Evolutionary conservation across 352 stramenopile genomes (phyloP), one percentile per base, ranked within the genome.

Genomic region (Phytopythium aichiense): DNA sequence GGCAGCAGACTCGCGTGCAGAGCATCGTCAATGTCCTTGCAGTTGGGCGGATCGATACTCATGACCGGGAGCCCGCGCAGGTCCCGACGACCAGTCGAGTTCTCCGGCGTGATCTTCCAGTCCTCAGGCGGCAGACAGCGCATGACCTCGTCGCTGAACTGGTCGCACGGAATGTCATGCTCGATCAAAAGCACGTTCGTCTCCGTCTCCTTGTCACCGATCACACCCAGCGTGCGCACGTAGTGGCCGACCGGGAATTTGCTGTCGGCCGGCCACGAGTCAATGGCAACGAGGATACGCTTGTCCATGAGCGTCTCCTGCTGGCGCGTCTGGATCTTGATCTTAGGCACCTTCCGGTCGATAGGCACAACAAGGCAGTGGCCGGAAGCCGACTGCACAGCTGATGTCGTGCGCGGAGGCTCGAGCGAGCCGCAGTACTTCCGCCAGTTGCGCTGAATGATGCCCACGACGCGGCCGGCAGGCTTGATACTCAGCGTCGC

Each of bases 21-120:
- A 5, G 98, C 98, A 77, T 99, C 98, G 70, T 99, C 98, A 70
- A 99, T 99, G 82, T 99, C 98, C 63, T 94, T 94, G 65, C 84
- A 94, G 63, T 92, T 92, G 0, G 89, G 89, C 7, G 89, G 89
- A 59, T 97, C 89, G 61, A 97, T 97, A 63, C 85, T 95, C 62
- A 91, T 91, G 28, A 99, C 93, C 0, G 93, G 92, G 42, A 99
- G 58, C 40, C 96, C 77, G 4, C 97, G 89, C 25, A 99, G 68
- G 75, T 99, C 97, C 9, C 68, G 67, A 52, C 97, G 79, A 7
- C 94, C 90, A 6, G 76, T 81, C 33, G 86, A 95, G 62, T 98
- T 97, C 58, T 98, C 95, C 4, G 72, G 56, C n/a, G 92, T 98
- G 63, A 99, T 98, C 57, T 90, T 91, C 88, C 97, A 99, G 71